Evolutionary conservation across 2,329 filamentous ascomycete species (phyloP).

Genomic region (Fusarium irregulare): DNA sequence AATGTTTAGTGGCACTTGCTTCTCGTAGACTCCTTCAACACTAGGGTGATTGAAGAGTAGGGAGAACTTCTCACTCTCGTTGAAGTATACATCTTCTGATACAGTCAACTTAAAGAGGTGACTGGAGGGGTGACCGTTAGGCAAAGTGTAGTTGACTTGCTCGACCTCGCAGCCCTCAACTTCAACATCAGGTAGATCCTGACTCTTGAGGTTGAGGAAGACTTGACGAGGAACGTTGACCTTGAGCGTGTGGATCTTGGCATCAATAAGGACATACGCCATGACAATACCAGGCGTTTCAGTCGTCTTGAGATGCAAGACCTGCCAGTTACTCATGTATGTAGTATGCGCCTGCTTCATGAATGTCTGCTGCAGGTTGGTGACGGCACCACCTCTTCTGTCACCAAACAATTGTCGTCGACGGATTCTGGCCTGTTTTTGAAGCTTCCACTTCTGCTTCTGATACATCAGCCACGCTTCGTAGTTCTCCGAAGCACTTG

Average conservation of each 20-base stretch:
- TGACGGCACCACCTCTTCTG: slow-evolving; percentile 64
- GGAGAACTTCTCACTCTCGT: slow-evolving; percentile 84
- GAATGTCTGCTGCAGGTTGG: slow-evolving; percentile 77
- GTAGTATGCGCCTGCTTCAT: slow-evolving; percentile 90
- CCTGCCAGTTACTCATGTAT: slow-evolving; percentile 94
- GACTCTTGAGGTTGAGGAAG: slow-evolving; percentile 90
- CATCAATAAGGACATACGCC: slow-evolving; percentile 92
- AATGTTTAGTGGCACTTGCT: slow-evolving; percentile 86
- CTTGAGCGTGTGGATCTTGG: slow-evolving; percentile 88
- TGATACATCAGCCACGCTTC: slow-evolving; percentile 90
- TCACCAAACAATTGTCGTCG: slow-evolving; percentile 95
- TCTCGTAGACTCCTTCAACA: slow-evolving; percentile 97
- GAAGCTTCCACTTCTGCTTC: slow-evolving; percentile 98
- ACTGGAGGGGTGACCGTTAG: slow-evolving; percentile 92
- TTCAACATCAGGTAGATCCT: slow-evolving; percentile 88
- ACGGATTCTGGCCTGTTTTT: slow-evolving; percentile 87
- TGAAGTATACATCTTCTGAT: slow-evolving; percentile 86
- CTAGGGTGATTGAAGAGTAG: slow-evolving; percentile 90
- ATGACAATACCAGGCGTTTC: slow-evolving; percentile 87
- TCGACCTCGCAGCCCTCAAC: slow-evolving; percentile 88
- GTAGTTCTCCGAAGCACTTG: slow-evolving; percentile 87
- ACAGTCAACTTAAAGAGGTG: slow-evolving; percentile 96
- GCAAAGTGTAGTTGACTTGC: slow-evolving; percentile 91
- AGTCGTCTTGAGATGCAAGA: slow-evolving; percentile 86
- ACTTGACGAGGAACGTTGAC: slow-evolving; percentile 89